Base-by-base conservation (phyloP, 1,284 basidiomycete genomes). In the Inonotus obliquus region DNA sequence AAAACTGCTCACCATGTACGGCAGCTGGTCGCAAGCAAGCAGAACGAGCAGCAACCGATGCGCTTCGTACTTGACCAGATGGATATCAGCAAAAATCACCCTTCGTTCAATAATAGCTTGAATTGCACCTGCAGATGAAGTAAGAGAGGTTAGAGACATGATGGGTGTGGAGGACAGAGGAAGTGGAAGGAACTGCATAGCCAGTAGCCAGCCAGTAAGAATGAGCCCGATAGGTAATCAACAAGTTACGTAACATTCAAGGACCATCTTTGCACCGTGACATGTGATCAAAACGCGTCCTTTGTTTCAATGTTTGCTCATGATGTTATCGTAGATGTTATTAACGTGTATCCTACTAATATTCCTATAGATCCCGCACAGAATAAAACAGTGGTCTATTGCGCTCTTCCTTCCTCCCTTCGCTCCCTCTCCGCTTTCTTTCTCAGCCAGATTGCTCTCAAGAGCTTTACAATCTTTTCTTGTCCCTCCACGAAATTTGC, bases 401-500 rank as follows among this genome's bases (percentile, higher is more conserved):
- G 4, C 4, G 39, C 13, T 19, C n/a, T 13, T 41, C 4, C 39
- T 19, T 41, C 39, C 39, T 41, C 39, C 39, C n/a, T 41, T 41
- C 39, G 39, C 27, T 67, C 63, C 54, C 72, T 62, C 44, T 69
- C 70, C 10, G 65, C 64, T 54, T 69, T 69, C 66, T 77, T 78
- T n/a, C 76, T 71, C 59, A 72, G 64, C 75, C 76, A 78, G 44
- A 76, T 74, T 10, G 73, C 75, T 37, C 71, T 70, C 25, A 78
- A 66, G 13, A 78, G 67, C 27, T 68, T 71, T 38, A 71, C 68
- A 54, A 78, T 72, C 67, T 76, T 75, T 56, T 72, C 68, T 17
- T 68, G 67, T 14, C 75, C 75, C n/a, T 74, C 71, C 41, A 57
- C 59, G 63, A 77, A 75, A 68, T 78, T 78, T 3, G 68, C 73